Evolutionary conservation across 768 basidiomycete species (phyloP), one percentile per base, ranked within the genome.

Genomic region (Boletus subparvulus): DNA sequence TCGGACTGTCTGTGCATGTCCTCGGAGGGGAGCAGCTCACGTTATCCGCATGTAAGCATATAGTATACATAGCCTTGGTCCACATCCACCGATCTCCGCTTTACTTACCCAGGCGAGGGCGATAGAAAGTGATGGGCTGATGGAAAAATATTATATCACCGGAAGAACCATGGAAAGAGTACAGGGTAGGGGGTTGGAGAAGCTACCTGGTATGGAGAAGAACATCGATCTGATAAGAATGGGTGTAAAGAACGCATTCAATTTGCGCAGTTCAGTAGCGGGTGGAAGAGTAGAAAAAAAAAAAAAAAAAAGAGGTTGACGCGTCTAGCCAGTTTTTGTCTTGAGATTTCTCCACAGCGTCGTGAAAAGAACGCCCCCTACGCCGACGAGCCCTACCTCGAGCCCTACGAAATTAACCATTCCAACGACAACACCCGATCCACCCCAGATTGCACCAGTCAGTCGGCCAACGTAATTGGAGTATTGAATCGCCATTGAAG

Each of bases 391-490:
- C 4, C 74, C 82, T 52, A 88, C 77, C 69, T 88, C 81, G 54
- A 87, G 62, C 17, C 81, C 83, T 3, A 84, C 73, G 50, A 81
- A 89, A 47, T 77, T 79, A 50, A 74, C 50, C 85, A 88, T 88
- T 24, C 86, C 86, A 11, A 66, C 63, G 8, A 46, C 61, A 9
- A 79, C 73, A 21, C 86, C 87, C 12, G 80, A 79, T 6, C 85
- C 88, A 44, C 87, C 88, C 78, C 85, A 85, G 33, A 89, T 74
- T 6, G 86, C 84, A 0, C 86, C 87, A 6, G 80, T 78, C 13
- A 85, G 80, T 6, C 86, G 76, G n/a, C 87, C 86, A 1, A 74
- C 69, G 63, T 83, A 88, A 62, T 85, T 88, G 69, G 84, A 84
- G 60, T 85, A 88, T 65, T 87, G 87, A 42, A 89, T 84, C 8